Base-by-base conservation (phyloP, 371 early-diverging fungal genomes). In the Circinella minor region DNA sequence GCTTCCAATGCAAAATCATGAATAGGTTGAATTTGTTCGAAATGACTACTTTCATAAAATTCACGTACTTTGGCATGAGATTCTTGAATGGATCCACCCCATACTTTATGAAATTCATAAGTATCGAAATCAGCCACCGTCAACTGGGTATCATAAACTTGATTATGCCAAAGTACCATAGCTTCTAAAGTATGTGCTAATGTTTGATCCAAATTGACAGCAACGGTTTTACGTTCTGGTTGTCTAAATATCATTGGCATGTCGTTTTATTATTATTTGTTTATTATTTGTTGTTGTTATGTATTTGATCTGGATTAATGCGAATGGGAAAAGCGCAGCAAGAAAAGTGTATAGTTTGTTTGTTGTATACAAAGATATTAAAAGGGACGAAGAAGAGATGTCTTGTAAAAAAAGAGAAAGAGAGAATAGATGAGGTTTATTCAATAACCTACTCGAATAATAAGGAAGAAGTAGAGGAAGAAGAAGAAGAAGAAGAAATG, bases 131-230 rank as follows among this genome's bases (percentile, higher is more conserved):
- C 84, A 47, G 78, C 72, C 68, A 78, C 68, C 36, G 76, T 74
- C 36, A 79, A 71, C 13, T 74, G 47, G 14, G 84, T 84, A 11
- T 76, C 73, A 60, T 84, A 84, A 20, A 74, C 75, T 61, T 79
- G 77, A 61, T 84, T 86, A 65, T 86, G 84, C 74, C 83, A 86
- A 9, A 74, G 75, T 14, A 81, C 78, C 59, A 86, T 74, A 11
- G 84, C 84, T n/a, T 81, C 75, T 7, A 82, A 62, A 3, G 86
- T 83, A 67, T 75, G 74, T 14, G 83, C 78, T 47, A 86, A 75
- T 68, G 83, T 83, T 57, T 84, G 80, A 67, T 86, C 86, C 60
- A 86, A 68, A 68, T 86, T 79, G 65, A 84, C 81, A 48, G 86
- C 86, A 61, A 86, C 77, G 38, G 83, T 81, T 48, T 74, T 74